Evolutionary conservation across 2,329 filamentous ascomycete species (phyloP).

Genomic region (Hypoxylon sp.): DNA sequence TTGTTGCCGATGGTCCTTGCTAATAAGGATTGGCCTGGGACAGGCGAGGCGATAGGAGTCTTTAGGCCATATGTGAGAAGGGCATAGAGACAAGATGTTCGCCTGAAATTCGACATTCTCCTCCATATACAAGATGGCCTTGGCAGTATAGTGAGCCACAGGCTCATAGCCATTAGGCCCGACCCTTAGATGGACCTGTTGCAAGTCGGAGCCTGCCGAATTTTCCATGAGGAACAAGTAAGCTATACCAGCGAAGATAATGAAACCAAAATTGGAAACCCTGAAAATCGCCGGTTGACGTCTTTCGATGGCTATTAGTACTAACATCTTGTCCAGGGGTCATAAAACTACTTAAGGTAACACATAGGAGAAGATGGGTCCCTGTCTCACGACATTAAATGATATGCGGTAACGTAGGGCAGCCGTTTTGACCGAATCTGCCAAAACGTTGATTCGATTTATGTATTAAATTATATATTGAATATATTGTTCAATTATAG

Average conservation of each 20-base stretch:
- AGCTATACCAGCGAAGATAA: neutral
- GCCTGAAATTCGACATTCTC: slow-evolving; percentile 5
- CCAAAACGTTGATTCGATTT: too few relatives aligned
- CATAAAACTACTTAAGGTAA: neutral
- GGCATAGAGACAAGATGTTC: neutral
- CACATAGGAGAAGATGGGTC: neutral
- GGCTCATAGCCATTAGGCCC: neutral
- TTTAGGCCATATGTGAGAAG: slow-evolving; percentile 1
- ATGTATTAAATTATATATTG: too few relatives aligned
- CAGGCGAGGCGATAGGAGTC: neutral
- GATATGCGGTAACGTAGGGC: neutral
- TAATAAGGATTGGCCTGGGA: slow-evolving; percentile 13
- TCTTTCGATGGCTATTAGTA: neutral
- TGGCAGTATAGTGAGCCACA: neutral
- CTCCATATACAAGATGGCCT: neutral
- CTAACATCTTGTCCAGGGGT: neutral
- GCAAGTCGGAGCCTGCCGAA: neutral
- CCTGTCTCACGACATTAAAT: neutral
- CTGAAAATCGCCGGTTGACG: too few relatives aligned
- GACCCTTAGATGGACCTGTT: slow-evolving; percentile 3
- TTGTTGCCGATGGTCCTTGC: slow-evolving; percentile 7
- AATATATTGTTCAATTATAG: too few relatives aligned
- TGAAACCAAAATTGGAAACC: neutral
- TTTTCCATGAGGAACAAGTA: neutral
- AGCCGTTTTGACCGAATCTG: too few relatives aligned